Base-by-base conservation (phyloP, 2,329 filamentous ascomycete genomes). In the Penicillium sp. region DNA sequence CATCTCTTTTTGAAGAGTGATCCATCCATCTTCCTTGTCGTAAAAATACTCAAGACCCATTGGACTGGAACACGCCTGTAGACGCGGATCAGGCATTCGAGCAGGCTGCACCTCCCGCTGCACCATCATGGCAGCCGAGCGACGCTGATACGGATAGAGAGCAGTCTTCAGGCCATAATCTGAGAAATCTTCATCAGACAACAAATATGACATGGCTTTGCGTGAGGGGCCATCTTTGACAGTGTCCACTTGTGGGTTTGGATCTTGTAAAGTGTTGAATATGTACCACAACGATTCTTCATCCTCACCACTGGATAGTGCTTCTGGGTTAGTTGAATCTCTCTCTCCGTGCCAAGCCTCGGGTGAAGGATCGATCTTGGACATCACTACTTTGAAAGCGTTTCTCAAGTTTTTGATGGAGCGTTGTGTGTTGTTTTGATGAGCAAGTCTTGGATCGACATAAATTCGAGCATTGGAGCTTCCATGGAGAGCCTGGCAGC, bases 61-160 rank as follows among this genome's bases (percentile, higher is more conserved):
- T 28, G 89, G 88, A 45, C 88, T 86, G 2, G 65, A 64, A 1
- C 84, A 76, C 4, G 73, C 61, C 46, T 85, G 80, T 2, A 95
- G 74, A 5, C 92, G 82, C 9, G 92, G 90, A 69, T 96, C 92
- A 8, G 91, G 72, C 6, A 84, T 75, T 26, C 82, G 76, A 5
- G 79, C 78, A 0, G 88, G 84, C 21, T 85, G 80, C 6, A 80
- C 72, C 70, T 97, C 93, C 48, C 87, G 85, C 66, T 94, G 87
- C 16, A 96, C 74, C 91, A 97, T 96, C 26, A 87, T 69, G 4
- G 89, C 89, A 0, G 88, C 87, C 1, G 91, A 93, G 42, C 87
- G 82, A 46, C 86, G 81, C 68, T 97, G 93, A 62, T 95, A 95
- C 0, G 82, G 79, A 66, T 94, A 89, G 0, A 96, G 75, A 0